Conservation (phyloP, 192 early-diverging fungal genomes). For the Backusella tuberculispora region DNA sequence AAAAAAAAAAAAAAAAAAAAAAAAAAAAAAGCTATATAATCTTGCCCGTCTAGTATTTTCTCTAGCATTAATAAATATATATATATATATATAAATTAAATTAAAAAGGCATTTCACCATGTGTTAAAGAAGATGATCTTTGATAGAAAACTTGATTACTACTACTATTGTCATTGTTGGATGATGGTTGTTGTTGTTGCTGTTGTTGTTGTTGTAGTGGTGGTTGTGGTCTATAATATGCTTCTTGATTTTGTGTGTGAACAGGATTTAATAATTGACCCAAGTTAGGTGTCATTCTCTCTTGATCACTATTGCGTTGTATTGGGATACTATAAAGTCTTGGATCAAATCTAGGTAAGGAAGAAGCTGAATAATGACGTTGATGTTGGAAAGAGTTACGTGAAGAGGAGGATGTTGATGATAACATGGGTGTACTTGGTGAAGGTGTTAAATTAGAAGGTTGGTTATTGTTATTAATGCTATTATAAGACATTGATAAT, state of each 20-base stretch:
- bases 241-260: constrained; percentile 7
- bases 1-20: no score
- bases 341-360: constrained; percentile 24
- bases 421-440: constrained; percentile 28
- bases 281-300: constrained; percentile 17
- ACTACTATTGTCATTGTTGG: no score
- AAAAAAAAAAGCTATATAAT: no score
- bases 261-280: constrained; percentile 38
- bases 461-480: background rate
- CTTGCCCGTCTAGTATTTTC: background rate
- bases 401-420: background rate
- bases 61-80: no score
- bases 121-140: no score
- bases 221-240: no score
- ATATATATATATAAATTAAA: no score
- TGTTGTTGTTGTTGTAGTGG: no score
- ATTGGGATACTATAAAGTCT: background rate
- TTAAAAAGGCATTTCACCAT: no score
- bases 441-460: constrained; percentile 23
- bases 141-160: no score
- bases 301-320: background rate
- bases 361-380: constrained; percentile 26
- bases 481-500: background rate
- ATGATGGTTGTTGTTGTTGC: no score
- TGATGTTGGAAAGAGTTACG: constrained; percentile 24